Evolutionary conservation across 1,284 basidiomycete species (phyloP), one percentile per base, ranked within the genome.

Genomic region (Takashimella tepidaria): DNA sequence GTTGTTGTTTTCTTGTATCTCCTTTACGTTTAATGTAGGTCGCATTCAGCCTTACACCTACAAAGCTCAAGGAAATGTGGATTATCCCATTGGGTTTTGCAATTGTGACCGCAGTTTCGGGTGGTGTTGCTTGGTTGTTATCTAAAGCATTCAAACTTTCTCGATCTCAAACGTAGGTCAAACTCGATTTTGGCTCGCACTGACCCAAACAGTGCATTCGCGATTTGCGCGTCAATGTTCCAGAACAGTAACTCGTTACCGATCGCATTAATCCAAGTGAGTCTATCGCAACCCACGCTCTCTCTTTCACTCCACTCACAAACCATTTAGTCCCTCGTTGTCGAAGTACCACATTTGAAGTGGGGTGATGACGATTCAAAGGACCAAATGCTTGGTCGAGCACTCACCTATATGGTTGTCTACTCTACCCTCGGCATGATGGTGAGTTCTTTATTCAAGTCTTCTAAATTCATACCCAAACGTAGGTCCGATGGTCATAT

Each of bases 371-470:
- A 88, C 51, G 92, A 97, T 68, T 87, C 83, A 61, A 81, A 84
- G 63, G 82, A 92, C 62, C 83, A 86, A 31, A 96, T 96, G 89
- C 81, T 96, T 41, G 92, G 92, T 51, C 82, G 92, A 11, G 90
- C 93, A 0, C 78, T 97, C 56, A 92, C 92, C 0, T 96, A 97
- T 69, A 81, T 97, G 41, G 89, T 95, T 5, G 79, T 96, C 19
- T 93, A 92, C 72, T 92, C 88, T 56, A 96, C 92, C 0, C 80
- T 97, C 42, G 92, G 92, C 53, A 96, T 95, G 89, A 83, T 93
- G 63, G 86, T 88, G 67, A 59, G 84, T 80, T 2, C 41, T 54
- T 19, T 41, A 21, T 41, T 55, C 24, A 49, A 37, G 41, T 13
- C n/a, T n/a, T n/a, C n/a, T n/a, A n/a, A 41, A 43, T 43, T 46